A percentile compares a stretch with the other conserved stretches of the same genome.
Conservation (phyloP, 108 stramenopile genomes). For the Cylindrotheca fusiformis region DNA sequence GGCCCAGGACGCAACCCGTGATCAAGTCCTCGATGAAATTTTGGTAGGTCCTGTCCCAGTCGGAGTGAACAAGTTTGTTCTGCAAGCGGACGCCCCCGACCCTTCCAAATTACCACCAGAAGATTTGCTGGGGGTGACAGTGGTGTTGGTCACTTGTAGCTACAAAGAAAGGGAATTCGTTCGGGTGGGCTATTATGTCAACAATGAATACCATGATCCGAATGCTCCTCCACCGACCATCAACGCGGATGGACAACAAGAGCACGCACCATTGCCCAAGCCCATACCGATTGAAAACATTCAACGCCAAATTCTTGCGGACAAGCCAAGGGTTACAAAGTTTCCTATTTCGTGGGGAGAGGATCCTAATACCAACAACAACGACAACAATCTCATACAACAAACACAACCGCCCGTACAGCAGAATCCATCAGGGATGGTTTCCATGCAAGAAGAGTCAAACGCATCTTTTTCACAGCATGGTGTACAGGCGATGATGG, state of each 20-base stretch:
- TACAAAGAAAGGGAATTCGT: constrained; percentile 96
- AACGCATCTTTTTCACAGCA: constrained; percentile 18
- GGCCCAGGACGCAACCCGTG: constrained; percentile 84
- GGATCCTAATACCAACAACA: constrained; percentile 6
- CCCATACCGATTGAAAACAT: constrained; percentile 71
- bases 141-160: constrained; percentile 93
- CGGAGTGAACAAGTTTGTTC: constrained; percentile 89
- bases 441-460: constrained; percentile 41
- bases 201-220: constrained; percentile 91
- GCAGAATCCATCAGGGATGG: constrained; percentile 11
- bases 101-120: constrained; percentile 67
- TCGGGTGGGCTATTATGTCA: constrained; percentile 99
- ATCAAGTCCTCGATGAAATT: constrained; percentile 95
- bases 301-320: constrained; percentile 85
- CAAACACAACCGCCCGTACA: constrained; percentile 3
- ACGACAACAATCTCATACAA: not conserved
- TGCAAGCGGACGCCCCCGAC: constrained; percentile 92
- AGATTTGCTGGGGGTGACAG: constrained; percentile 97
- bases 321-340: constrained; percentile 95
- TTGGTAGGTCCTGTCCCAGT: constrained; percentile 97
- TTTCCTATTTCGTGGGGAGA: constrained; percentile 93
- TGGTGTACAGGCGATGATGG: constrained; percentile 10
- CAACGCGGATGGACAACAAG: constrained; percentile 5
- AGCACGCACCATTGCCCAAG: constrained; percentile 17
- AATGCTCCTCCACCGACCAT: constrained; percentile 18